These are phyloP conservation scores for Termitomyces sp. DNA, from an alignment of 1,284 basidiomycete species.

Conservation along the genomic window DNA sequence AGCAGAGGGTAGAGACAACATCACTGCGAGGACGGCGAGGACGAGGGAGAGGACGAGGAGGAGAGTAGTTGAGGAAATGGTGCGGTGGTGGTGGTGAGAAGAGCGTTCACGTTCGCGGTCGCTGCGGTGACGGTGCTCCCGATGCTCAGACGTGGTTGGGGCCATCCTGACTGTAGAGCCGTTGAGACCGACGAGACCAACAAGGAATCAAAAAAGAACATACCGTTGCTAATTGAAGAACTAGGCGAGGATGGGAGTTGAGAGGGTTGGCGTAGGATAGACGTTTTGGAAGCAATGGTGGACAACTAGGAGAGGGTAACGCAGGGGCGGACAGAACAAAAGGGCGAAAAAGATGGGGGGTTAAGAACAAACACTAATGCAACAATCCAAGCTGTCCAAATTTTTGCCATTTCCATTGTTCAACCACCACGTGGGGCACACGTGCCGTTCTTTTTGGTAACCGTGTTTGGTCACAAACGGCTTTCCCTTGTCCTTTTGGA, in stretches of 20 bases:
- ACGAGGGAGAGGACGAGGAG: slow-evolving; percentile 78
- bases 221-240: slow-evolving; percentile 47
- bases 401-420: slow-evolving; percentile 39
- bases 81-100: slow-evolving; percentile 72
- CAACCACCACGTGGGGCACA: slow-evolving; percentile 39
- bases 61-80: slow-evolving; percentile 83
- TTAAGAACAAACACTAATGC: slow-evolving; percentile 17
- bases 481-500: slow-evolving; percentile 7
- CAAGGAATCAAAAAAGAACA: slow-evolving; percentile 18
- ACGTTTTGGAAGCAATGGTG: slow-evolving; percentile 46
- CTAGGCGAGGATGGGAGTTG: slow-evolving; percentile 70
- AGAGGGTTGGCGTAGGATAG: slow-evolving; percentile 49
- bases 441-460: slow-evolving; percentile 22
- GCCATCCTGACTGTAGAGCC: slow-evolving; percentile 66
- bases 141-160: slow-evolving; percentile 77
- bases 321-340: slow-evolving; percentile 19
- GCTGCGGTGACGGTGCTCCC: slow-evolving; percentile 56
- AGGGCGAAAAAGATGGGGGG: slow-evolving; percentile 22
- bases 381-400: slow-evolving; percentile 13
- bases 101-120: slow-evolving; percentile 51
- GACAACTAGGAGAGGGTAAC: slow-evolving; percentile 21
- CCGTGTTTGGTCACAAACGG: slow-evolving; percentile 8
- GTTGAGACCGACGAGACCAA: slow-evolving; percentile 11
- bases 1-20: slow-evolving; percentile 72
- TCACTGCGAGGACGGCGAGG: slow-evolving; percentile 75